Percentiles rank a stretch among this genome's conserved stretches.
These are phyloP conservation scores for Poa pratensis DNA, from an alignment of 176 grass and related monocot genomes.

Conservation along the genomic window DNA sequence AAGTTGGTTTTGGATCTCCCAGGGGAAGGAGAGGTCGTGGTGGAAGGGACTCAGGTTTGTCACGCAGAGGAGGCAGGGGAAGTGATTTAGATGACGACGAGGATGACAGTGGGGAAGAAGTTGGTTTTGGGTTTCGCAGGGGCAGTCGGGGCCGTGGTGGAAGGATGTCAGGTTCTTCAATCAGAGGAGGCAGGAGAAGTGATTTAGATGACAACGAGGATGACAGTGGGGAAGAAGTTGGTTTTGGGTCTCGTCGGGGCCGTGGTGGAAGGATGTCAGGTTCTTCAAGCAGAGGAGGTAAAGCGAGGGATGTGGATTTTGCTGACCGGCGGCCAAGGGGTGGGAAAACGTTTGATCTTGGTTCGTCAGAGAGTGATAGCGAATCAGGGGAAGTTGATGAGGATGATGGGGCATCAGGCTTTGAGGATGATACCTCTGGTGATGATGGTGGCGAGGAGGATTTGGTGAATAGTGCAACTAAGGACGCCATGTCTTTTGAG, in stretches of 20 bases:
- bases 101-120: slow-evolving; percentile 20
- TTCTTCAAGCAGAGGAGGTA: slow-evolving; percentile 17
- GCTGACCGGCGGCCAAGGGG: background rate
- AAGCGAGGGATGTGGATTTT: slow-evolving; percentile 26
- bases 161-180: slow-evolving; percentile 34
- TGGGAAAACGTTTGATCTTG: slow-evolving; percentile 33
- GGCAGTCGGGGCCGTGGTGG: slow-evolving; percentile 37
- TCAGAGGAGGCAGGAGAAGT: slow-evolving; percentile 40
- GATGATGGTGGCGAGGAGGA: slow-evolving; percentile 45
- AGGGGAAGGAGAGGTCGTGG: slow-evolving; percentile 44
- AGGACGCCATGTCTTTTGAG: slow-evolving; percentile 26
- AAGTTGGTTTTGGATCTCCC: slow-evolving; percentile 46
- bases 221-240: too few species aligned
- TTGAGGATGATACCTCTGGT: slow-evolving; percentile 53
- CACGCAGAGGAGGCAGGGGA: slow-evolving; percentile 32
- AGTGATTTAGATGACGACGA: slow-evolving; percentile 42
- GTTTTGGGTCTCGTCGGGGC: too few species aligned
- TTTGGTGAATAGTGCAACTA: slow-evolving; percentile 25
- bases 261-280: too few species aligned
- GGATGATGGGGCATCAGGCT: slow-evolving; percentile 60
- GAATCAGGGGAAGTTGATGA: slow-evolving; percentile 47
- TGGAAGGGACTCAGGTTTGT: slow-evolving; percentile 38
- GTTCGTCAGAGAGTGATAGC: slow-evolving; percentile 50
- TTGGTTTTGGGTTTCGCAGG: slow-evolving; percentile 50
- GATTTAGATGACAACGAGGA: slow-evolving; percentile 36